phyloP scores from a whole-genome alignment of 495 filamentous ascomycete species.

The Jackrogersella minutella region DNA sequence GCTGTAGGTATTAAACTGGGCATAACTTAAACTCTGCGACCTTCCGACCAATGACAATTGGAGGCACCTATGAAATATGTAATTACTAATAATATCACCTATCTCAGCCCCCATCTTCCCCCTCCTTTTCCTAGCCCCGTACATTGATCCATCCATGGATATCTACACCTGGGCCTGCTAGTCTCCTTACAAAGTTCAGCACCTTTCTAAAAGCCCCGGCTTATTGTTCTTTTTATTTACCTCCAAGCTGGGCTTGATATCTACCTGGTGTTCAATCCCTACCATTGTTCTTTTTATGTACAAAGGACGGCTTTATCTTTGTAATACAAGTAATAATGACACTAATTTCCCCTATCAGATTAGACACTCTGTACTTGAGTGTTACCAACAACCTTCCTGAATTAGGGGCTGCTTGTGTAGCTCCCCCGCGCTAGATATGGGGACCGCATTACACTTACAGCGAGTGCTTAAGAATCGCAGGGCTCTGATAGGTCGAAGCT shows the following conservation, averaged over 20 bases:
- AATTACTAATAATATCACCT: background rate
- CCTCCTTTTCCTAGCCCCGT: background rate
- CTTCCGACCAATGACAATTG: constrained; percentile 21
- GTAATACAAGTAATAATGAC: background rate
- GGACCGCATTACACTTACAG: constrained; percentile 13
- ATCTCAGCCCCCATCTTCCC: background rate
- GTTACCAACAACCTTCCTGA: constrained; percentile 12
- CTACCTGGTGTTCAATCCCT: too few species aligned
- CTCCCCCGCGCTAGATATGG: constrained; percentile 20
- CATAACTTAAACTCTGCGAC: constrained; percentile 11
- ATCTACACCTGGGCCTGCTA: too few species aligned
- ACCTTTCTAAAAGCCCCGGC: too few species aligned
- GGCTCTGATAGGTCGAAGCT: constrained; percentile 38
- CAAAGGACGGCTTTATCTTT: too few species aligned
- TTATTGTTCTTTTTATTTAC: background rate
- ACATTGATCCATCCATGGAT: too few species aligned
- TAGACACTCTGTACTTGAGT: background rate
- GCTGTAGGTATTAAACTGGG: constrained; percentile 3
- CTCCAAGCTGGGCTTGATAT: too few species aligned
- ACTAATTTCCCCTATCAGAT: background rate
- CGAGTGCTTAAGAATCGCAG: constrained; percentile 35
- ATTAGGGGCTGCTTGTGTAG: constrained; percentile 18
- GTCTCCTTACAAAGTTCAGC: too few species aligned
- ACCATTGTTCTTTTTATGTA: too few species aligned
- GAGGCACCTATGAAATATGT: constrained; percentile 23